Conservation (phyloP, 495 filamentous ascomycete genomes). For the Hypoxylon perforatum region DNA sequence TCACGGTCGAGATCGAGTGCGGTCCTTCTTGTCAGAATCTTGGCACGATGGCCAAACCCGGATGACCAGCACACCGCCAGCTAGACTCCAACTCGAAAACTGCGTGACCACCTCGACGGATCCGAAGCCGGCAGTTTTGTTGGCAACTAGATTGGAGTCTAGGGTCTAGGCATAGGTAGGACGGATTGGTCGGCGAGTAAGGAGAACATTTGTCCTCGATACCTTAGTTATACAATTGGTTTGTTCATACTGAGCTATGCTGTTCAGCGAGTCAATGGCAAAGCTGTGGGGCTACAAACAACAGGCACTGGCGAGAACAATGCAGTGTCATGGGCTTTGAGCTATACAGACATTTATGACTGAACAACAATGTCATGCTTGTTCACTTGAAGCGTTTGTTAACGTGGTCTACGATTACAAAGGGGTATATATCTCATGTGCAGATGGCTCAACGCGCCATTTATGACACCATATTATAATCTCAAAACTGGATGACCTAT, state of each 20-base stretch:
- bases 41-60: conserved; percentile 23
- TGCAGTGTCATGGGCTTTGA: neutral
- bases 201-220: neutral
- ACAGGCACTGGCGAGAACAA: neutral
- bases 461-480: no score
- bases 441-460: no score
- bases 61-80: conserved; percentile 9
- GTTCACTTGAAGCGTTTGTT: neutral
- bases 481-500: neutral
- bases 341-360: neutral
- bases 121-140: conserved; percentile 16
- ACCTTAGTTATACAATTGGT: no score
- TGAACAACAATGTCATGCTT: neutral
- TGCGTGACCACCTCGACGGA: conserved; percentile 6
- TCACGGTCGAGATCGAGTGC: conserved; percentile 13
- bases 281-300: neutral
- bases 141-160: neutral
- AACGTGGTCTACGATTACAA: neutral
- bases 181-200: neutral
- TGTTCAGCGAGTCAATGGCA: neutral
- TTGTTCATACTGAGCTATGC: neutral
- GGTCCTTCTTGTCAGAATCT: conserved; percentile 27
- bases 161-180: neutral
- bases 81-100: conserved; percentile 13
- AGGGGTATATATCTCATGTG: neutral